phyloP scores from a whole-genome alignment of 1,284 basidiomycete genomes.

The Ustilago hordei region DNA sequence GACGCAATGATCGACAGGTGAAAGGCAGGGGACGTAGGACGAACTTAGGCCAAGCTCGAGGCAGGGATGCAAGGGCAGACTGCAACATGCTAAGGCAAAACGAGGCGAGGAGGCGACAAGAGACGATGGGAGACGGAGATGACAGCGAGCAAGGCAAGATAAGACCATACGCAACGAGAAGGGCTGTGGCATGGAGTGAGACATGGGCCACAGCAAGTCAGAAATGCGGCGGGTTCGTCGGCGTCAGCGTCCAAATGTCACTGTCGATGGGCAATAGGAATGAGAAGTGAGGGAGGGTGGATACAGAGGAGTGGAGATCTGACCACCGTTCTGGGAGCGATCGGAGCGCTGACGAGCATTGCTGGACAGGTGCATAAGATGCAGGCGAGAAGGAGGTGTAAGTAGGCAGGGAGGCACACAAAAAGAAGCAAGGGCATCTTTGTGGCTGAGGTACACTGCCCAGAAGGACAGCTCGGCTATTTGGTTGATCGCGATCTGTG shows the following conservation, averaged over 20 bases:
- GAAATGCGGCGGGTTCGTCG: background rate
- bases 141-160: background rate
- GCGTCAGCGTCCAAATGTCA: background rate
- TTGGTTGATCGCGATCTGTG: conserved; percentile 15
- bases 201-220: conserved; percentile 20
- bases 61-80: conserved; percentile 22
- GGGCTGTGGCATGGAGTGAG: conserved; percentile 22
- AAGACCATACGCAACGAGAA: conserved; percentile 17
- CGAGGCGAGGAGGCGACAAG: conserved; percentile 15
- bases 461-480: conserved; percentile 11
- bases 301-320: background rate
- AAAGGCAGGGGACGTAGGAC: conserved; percentile 27
- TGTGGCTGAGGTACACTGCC: conserved; percentile 31
- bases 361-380: conserved; percentile 17
- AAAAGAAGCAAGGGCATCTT: conserved; percentile 10
- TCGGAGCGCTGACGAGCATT: conserved; percentile 10
- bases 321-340: conserved; percentile 8
- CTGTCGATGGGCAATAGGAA: background rate
- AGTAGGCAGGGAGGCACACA: background rate
- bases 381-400: conserved; percentile 2
- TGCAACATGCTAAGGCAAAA: conserved; percentile 13
- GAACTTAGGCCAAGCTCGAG: conserved; percentile 27
- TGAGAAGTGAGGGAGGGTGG: background rate
- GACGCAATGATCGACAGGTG: conserved; percentile 14
- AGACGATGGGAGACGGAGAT: background rate